Conservation (phyloP, 1,284 basidiomycete species). For the Cryptococcus hybrid region DNA sequence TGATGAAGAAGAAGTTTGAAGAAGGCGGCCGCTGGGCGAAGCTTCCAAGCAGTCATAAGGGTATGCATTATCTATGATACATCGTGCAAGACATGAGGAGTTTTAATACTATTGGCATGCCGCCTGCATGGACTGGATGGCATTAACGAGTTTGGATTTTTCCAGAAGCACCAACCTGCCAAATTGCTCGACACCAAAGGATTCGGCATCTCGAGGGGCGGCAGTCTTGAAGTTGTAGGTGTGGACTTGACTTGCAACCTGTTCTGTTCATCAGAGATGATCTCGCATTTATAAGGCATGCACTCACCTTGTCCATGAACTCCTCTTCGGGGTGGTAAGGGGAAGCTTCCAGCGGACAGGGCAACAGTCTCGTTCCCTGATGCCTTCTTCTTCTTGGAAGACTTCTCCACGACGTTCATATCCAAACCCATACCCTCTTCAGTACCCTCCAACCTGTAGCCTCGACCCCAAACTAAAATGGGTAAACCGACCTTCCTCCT, state of each 20-base stretch:
- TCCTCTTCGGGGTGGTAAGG: conserved; percentile 86
- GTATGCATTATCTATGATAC: not conserved
- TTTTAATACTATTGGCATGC: conserved; percentile 25
- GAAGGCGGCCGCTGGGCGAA: conserved; percentile 2
- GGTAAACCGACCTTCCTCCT: conserved; percentile 21
- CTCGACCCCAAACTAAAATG: conserved; percentile 49
- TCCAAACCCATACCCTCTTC: conserved; percentile 44
- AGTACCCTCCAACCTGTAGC: conserved; percentile 45
- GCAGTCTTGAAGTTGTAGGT: conserved; percentile 67
- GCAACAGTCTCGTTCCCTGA: conserved; percentile 6
- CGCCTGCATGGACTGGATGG: conserved; percentile 49
- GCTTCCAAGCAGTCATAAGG: not conserved
- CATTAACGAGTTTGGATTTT: conserved; percentile 35
- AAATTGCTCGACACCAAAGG: conserved; percentile 75
- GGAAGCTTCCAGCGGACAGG: conserved; percentile 52
- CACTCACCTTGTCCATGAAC: conserved; percentile 62
- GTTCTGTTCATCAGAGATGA: not conserved
- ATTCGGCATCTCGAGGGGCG: conserved; percentile 64
- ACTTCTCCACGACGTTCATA: conserved; percentile 29
- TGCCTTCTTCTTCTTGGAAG: conserved; percentile 15
- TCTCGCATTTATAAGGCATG: not conserved
- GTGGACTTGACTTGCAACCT: conserved; percentile 63
- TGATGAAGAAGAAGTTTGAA: conserved; percentile 51
- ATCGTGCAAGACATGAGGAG: not conserved
- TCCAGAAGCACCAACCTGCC: conserved; percentile 72